Evolutionary conservation across 1,139 yeast genomes (phyloP).

Genomic region (Oligophagozyma castellii): DNA sequence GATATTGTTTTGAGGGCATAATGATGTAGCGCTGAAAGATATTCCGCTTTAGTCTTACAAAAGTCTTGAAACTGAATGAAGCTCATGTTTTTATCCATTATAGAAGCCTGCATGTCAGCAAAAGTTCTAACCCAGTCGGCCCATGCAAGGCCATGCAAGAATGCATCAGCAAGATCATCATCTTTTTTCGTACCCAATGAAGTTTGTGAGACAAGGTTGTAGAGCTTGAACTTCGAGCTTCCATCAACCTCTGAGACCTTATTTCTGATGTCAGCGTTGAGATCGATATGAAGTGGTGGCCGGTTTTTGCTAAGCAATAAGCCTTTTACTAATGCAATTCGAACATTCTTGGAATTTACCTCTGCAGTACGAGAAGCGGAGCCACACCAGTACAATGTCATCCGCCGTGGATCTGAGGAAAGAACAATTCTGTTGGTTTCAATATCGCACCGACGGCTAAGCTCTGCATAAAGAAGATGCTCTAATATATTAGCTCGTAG

Average conservation of each 20-base stretch:
- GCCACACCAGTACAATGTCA: conserved; percentile 29
- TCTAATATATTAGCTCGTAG: conserved; percentile 41
- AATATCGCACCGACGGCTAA: conserved; percentile 20
- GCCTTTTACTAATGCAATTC: conserved; percentile 4
- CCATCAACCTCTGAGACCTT: not conserved
- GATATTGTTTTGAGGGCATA: not conserved
- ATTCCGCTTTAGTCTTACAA: conserved; percentile 3
- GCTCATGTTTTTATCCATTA: too few relatives aligned
- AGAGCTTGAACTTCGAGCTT: not conserved
- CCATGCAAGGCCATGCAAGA: conserved; percentile 46
- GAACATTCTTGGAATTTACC: conserved; percentile 1
- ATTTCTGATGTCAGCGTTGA: not conserved
- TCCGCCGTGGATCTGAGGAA: conserved; percentile 28
- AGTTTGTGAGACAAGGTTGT: not conserved
- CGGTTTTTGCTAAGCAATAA: not conserved
- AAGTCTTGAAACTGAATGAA: too few relatives aligned
- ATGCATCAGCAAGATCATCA: conserved; percentile 49
- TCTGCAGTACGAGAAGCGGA: conserved; percentile 6
- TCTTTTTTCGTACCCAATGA: conserved; percentile 28
- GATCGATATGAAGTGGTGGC: not conserved
- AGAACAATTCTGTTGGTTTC: conserved; percentile 8
- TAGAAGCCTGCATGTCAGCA: too few relatives aligned
- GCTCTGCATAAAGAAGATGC: conserved; percentile 31
- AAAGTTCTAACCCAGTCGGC: conserved; percentile 29
- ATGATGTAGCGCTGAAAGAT: not conserved